These are phyloP conservation scores for Hortaea sp. DNA, from an alignment of 2,329 filamentous ascomycete genomes.

Conservation along the genomic window DNA sequence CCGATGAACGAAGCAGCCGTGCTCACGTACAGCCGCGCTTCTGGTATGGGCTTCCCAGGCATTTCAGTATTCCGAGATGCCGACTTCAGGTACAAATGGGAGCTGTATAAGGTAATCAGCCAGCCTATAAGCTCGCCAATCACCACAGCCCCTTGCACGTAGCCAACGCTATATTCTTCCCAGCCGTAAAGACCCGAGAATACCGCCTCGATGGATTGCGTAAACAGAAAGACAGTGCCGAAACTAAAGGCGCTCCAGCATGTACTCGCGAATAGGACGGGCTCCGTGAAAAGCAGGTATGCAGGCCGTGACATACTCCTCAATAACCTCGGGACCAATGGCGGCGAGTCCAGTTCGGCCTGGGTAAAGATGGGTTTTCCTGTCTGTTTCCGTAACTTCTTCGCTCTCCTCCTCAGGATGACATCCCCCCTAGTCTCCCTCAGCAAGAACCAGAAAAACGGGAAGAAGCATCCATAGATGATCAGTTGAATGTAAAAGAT, in stretches of 20 bases:
- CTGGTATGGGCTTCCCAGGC: slow-evolving; percentile 30
- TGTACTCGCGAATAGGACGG: slow-evolving; percentile 38
- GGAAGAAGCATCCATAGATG: slow-evolving; percentile 33
- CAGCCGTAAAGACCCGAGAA: slow-evolving; percentile 32
- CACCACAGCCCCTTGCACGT: slow-evolving; percentile 36
- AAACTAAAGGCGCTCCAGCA: slow-evolving; percentile 40
- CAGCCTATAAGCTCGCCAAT: slow-evolving; percentile 37
- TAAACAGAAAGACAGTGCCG: slow-evolving; percentile 41
- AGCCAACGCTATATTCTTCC: slow-evolving; percentile 33
- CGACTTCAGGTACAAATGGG: slow-evolving; percentile 32
- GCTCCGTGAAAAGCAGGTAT: slow-evolving; percentile 39
- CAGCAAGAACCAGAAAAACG: slow-evolving; percentile 30
- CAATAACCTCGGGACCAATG: slow-evolving; percentile 24
- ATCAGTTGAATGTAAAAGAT: slow-evolving; percentile 34
- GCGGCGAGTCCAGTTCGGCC: slow-evolving; percentile 26
- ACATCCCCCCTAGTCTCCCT: slow-evolving; percentile 39
- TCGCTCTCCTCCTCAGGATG: slow-evolving; percentile 33
- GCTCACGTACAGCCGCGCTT: slow-evolving; percentile 36
- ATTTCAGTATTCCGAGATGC: slow-evolving; percentile 27
- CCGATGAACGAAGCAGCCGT: slow-evolving; percentile 37
- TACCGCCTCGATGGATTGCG: slow-evolving; percentile 37
- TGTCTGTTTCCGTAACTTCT: slow-evolving; percentile 22
- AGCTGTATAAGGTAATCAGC: slow-evolving; percentile 23
- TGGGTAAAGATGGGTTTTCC: slow-evolving; percentile 18
- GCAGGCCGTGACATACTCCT: slow-evolving; percentile 24